A percentile compares a stretch with the other conserved stretches of the same genome.
Conservation (phyloP, 2,329 filamentous ascomycete genomes). For the Bipolaris oryzae region DNA sequence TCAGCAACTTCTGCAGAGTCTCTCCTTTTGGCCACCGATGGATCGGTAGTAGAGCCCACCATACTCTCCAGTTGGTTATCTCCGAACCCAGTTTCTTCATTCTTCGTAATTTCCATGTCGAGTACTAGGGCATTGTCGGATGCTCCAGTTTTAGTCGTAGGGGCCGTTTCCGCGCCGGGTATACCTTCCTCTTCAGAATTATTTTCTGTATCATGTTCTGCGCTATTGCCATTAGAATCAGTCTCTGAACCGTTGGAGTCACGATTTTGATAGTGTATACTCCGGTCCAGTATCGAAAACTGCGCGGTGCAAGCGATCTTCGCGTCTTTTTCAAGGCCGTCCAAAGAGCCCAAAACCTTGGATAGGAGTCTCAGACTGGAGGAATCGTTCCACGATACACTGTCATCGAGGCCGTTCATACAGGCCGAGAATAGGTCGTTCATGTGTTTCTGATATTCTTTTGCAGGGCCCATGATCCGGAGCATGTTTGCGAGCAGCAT, state of each 20-base stretch:
- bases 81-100: background rate
- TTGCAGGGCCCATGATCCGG: conserved; percentile 1
- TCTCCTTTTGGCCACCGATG: background rate
- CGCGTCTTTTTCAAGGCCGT: background rate
- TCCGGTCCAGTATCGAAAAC: background rate
- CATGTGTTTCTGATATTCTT: background rate
- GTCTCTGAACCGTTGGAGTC: background rate
- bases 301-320: background rate
- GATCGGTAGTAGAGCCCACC: background rate
- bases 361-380: background rate
- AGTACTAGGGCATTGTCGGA: background rate
- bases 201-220: background rate
- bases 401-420: background rate
- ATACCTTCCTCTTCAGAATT: background rate
- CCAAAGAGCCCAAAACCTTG: conserved; percentile 1
- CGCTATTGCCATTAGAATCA: background rate
- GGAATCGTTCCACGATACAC: conserved; percentile 1
- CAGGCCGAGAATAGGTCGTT: background rate
- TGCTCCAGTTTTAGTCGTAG: background rate
- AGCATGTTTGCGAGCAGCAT: conserved; percentile 5
- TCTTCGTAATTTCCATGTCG: no score
- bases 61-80: background rate
- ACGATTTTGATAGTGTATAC: background rate
- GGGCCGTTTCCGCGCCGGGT: no score
- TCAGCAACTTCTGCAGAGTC: background rate